Conservation (phyloP, 148 eudicot genomes). For the Silene latifolia region DNA sequence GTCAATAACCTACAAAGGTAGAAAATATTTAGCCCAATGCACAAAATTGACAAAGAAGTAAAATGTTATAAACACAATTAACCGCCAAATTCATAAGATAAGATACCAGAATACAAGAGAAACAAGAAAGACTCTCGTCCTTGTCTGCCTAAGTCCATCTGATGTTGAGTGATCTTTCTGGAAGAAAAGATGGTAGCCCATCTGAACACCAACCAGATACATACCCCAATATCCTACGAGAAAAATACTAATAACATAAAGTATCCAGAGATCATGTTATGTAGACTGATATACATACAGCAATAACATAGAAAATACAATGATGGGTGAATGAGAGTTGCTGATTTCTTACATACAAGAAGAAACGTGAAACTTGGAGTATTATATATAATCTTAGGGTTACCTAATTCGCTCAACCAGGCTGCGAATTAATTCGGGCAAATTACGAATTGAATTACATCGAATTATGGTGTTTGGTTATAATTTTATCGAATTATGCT, state of each 20-base stretch:
- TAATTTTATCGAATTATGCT: no score
- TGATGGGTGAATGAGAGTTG: background rate
- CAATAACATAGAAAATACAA: background rate
- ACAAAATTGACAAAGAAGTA: background rate
- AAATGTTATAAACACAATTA: background rate
- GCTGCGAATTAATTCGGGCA: no score
- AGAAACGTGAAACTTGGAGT: background rate
- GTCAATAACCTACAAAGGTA: conserved; percentile 55
- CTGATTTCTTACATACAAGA: no score
- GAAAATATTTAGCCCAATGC: conserved; percentile 4
- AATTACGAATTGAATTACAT: no score
- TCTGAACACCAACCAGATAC: conserved; percentile 83
- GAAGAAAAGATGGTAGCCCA: conserved; percentile 72
- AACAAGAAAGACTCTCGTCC: conserved; percentile 48
- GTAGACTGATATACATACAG: conserved; percentile 2
- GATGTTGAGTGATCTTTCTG: conserved; percentile 37
- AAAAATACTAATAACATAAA: conserved; percentile 12
- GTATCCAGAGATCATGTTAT: background rate
- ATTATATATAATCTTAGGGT: no score
- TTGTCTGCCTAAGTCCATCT: conserved; percentile 42
- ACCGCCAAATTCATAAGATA: background rate
- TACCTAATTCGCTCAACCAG: no score
- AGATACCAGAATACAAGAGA: conserved; percentile 64
- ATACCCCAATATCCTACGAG: conserved; percentile 85
- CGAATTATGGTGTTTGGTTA: no score